Percentiles rank a stretch among this genome's conserved stretches.
Evolutionary conservation across 2,329 filamentous ascomycete species (phyloP).

Genomic region (Aphanoascus verrucosus): DNA sequence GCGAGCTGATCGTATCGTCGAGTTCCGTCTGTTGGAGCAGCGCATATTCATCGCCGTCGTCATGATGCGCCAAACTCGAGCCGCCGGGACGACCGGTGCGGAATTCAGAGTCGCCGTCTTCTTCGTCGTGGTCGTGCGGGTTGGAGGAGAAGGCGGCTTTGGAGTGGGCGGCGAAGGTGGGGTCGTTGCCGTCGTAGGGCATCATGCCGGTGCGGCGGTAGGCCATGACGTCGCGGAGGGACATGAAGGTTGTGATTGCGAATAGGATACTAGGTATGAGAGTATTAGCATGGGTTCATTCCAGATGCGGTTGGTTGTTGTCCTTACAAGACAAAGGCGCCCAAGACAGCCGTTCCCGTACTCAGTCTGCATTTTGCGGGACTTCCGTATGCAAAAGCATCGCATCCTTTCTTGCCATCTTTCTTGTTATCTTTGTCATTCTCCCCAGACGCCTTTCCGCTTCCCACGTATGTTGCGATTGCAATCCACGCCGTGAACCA

Average conservation of each 20-base stretch:
- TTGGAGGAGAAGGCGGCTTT: conserved; percentile 41
- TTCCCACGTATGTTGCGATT: conserved; percentile 46
- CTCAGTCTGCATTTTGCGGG: conserved; percentile 47
- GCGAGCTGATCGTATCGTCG: conserved; percentile 31
- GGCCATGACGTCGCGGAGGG: conserved; percentile 45
- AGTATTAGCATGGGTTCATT: neutral
- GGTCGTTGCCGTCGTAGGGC: conserved; percentile 37
- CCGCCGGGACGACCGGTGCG: conserved; percentile 29
- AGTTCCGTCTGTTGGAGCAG: conserved; percentile 40
- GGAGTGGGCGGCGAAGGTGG: conserved; percentile 41
- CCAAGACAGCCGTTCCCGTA: conserved; percentile 46
- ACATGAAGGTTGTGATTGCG: conserved; percentile 42
- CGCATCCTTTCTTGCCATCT: conserved; percentile 40
- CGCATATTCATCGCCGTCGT: conserved; percentile 44
- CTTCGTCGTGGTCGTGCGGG: conserved; percentile 38
- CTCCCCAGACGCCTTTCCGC: conserved; percentile 44
- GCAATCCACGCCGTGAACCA: conserved; percentile 51
- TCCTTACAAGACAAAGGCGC: conserved; percentile 47
- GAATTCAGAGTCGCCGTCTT: conserved; percentile 29
- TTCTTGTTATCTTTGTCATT: conserved; percentile 31
- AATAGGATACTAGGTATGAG: conserved; percentile 43
- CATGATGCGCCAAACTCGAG: conserved; percentile 31
- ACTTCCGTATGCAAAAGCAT: conserved; percentile 46
- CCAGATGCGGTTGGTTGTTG: neutral
- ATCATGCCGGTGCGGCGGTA: conserved; percentile 48